Conservation (phyloP, 805 yeast species). For the Spathaspora sp. region DNA sequence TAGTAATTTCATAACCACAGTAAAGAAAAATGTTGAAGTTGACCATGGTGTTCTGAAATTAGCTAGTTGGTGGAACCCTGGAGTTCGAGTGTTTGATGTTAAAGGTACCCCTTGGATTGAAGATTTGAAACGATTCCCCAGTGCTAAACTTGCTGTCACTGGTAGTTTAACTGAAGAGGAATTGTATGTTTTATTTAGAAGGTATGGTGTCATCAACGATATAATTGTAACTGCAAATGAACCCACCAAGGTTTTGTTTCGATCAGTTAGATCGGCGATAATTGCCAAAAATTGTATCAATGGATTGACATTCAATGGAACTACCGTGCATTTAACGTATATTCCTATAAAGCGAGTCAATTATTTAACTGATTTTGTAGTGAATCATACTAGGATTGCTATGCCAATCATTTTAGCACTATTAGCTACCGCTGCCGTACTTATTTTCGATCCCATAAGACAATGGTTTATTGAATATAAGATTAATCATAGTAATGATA, state of each 20-base stretch:
- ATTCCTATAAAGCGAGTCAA: slow-evolving; percentile 53
- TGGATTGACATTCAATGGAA: slow-evolving; percentile 58
- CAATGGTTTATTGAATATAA: slow-evolving; percentile 73
- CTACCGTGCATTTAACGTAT: slow-evolving; percentile 68
- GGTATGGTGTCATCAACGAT: slow-evolving; percentile 82
- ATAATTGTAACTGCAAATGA: slow-evolving; percentile 48
- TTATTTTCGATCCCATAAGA: slow-evolving; percentile 91
- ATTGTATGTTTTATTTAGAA: slow-evolving; percentile 72
- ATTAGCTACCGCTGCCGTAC: slow-evolving; percentile 75
- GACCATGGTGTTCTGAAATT: slow-evolving; percentile 8
- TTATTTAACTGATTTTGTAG: slow-evolving; percentile 52
- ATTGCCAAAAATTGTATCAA: slow-evolving; percentile 89
- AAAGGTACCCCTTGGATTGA: slow-evolving; percentile 96
- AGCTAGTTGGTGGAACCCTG: slow-evolving; percentile 29
- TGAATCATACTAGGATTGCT: slow-evolving; percentile 77
- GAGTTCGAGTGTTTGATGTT: slow-evolving; percentile 56
- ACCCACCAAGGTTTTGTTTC: slow-evolving; percentile 45
- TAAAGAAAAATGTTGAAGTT: slow-evolving; percentile 43
- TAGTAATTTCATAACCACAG: slow-evolving; percentile 49
- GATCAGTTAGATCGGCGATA: slow-evolving; percentile 62
- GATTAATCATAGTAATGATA: slow-evolving; percentile 57
- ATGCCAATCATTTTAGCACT: slow-evolving; percentile 78
- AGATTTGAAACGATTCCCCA: slow-evolving; percentile 78
- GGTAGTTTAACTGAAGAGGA: slow-evolving; percentile 82
- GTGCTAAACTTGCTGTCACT: slow-evolving; percentile 51